phyloP scores from a whole-genome alignment of 371 early-diverging fungal genomes.

The Saksenaea oblongispora region DNA sequence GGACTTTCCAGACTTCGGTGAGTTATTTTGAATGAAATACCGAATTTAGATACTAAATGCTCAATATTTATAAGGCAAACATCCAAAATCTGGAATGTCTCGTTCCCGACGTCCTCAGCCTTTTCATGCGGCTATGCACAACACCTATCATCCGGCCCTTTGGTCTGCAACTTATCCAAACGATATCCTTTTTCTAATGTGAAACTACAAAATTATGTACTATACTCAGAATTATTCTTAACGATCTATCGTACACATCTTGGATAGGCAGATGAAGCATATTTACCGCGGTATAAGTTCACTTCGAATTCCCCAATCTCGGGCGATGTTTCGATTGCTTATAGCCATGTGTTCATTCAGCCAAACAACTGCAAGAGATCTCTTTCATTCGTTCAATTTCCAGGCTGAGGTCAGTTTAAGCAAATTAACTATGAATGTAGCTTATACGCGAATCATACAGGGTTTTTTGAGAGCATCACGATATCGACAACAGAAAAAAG shows the following conservation, averaged over 20 bases:
- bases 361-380: conserved; percentile 36
- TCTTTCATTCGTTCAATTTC: conserved; percentile 47
- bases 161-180: conserved; percentile 41
- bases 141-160: conserved; percentile 51
- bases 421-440: not conserved
- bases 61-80: conserved; percentile 26
- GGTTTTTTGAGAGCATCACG: conserved; percentile 46
- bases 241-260: conserved; percentile 11
- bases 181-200: conserved; percentile 11
- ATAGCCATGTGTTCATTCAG: conserved; percentile 42
- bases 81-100: conserved; percentile 44
- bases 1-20: conserved; percentile 49
- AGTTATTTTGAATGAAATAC: not conserved
- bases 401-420: conserved; percentile 39
- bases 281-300: conserved; percentile 85
- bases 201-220: not conserved
- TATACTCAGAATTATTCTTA: not conserved
- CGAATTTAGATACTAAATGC: not conserved
- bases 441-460: conserved; percentile 13
- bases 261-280: conserved; percentile 69
- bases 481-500: conserved; percentile 43
- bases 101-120: conserved; percentile 42
- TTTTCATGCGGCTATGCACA: conserved; percentile 40
- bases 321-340: conserved; percentile 39
- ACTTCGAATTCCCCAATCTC: conserved; percentile 52